phyloP scores from a whole-genome alignment of 1,284 basidiomycete species.

The Cryptococcus sp. region DNA sequence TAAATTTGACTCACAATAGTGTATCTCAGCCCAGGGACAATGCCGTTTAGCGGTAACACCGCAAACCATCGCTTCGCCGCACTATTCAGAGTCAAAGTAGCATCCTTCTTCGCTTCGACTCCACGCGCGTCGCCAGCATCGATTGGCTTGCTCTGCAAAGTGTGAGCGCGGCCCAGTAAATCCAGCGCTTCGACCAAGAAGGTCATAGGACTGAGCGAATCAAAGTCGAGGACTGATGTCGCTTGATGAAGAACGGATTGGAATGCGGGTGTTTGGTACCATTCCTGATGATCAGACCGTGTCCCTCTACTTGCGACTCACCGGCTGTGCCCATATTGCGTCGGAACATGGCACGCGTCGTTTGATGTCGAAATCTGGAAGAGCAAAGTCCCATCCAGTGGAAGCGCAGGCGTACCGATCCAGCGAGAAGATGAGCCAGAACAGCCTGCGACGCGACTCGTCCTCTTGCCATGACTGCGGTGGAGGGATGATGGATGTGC shows the following conservation, averaged over 20 bases:
- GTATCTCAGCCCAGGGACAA: slow-evolving; percentile 30
- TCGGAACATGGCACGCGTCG: slow-evolving; percentile 48
- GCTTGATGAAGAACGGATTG: slow-evolving; percentile 37
- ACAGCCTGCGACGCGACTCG: slow-evolving; percentile 47
- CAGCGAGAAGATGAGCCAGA: slow-evolving; percentile 52
- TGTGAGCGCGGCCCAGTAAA: slow-evolving; percentile 48
- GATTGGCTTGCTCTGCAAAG: slow-evolving; percentile 44
- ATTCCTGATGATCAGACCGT: slow-evolving; percentile 30
- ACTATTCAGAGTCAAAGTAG: slow-evolving; percentile 40
- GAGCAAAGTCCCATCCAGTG: slow-evolving; percentile 53
- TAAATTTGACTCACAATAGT: slow-evolving; percentile 39
- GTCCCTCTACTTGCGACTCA: slow-evolving; percentile 25
- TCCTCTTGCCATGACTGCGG: slow-evolving; percentile 49
- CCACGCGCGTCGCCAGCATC: slow-evolving; percentile 44
- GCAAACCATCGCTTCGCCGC: slow-evolving; percentile 46
- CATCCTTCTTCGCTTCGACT: slow-evolving; percentile 42
- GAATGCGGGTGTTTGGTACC: slow-evolving; percentile 45
- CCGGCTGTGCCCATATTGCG: slow-evolving; percentile 41
- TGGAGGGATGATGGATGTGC: slow-evolving; percentile 50
- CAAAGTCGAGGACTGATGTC: slow-evolving; percentile 12
- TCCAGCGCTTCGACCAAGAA: slow-evolving; percentile 52
- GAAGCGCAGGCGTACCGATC: slow-evolving; percentile 52
- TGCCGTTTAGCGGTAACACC: slow-evolving; percentile 24
- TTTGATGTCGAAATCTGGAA: slow-evolving; percentile 49
- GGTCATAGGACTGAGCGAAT: slow-evolving; percentile 43